A percentile compares a stretch with the other conserved stretches of the same genome.
These are phyloP conservation scores for Neopestalotiopsis sp. DNA, from an alignment of 2,329 filamentous ascomycete genomes.

Conservation along the genomic window DNA sequence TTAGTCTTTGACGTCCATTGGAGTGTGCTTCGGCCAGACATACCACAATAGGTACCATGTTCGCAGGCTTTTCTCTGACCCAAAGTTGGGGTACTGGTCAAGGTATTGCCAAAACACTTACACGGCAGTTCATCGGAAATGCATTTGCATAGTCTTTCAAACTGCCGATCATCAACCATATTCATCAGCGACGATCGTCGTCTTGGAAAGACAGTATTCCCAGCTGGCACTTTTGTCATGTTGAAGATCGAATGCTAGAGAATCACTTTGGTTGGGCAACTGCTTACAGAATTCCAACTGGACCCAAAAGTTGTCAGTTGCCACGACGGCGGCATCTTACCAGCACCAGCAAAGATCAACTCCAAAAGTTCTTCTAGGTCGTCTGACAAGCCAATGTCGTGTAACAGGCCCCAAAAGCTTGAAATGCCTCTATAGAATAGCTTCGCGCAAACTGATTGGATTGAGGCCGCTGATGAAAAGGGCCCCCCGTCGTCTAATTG, in stretches of 20 bases:
- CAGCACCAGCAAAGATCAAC: neutral
- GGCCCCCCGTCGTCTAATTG: neutral
- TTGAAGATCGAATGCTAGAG: neutral
- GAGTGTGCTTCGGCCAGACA: neutral
- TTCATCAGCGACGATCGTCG: neutral
- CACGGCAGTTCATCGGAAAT: neutral
- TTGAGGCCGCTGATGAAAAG: too few relatives aligned
- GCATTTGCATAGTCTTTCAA: neutral
- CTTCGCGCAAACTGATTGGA: neutral
- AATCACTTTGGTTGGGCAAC: neutral
- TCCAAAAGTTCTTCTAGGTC: neutral
- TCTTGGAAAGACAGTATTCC: neutral
- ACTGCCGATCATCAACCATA: neutral
- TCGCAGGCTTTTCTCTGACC: neutral
- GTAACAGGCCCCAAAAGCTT: neutral
- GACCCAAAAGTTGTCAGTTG: neutral
- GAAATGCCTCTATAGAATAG: neutral
- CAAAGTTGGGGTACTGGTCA: neutral
- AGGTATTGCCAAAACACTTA: neutral
- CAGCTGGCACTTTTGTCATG: neutral
- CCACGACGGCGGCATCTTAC: neutral
- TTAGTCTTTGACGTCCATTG: neutral
- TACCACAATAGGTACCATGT: neutral
- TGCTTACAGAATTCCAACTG: neutral
- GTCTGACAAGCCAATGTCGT: neutral